These are phyloP conservation scores for Volvariella surrecta DNA, from an alignment of 1,284 basidiomycete species.

Conservation along the genomic window DNA sequence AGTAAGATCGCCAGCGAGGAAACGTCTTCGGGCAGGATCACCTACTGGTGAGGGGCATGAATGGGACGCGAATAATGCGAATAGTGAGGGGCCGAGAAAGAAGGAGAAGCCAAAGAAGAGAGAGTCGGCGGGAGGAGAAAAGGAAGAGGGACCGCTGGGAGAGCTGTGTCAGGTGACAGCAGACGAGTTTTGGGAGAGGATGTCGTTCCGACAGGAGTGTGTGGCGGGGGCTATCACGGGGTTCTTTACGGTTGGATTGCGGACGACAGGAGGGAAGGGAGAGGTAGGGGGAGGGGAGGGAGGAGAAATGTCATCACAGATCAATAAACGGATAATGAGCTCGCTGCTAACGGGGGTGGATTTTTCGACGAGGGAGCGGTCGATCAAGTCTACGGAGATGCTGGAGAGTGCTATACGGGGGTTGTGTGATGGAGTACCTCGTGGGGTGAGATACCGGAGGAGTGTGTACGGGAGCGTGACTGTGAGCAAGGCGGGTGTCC, in stretches of 20 bases:
- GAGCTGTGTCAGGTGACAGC: conserved; percentile 48
- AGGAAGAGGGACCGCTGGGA: conserved; percentile 30
- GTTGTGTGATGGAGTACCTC: conserved; percentile 57
- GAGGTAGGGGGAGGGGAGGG: conserved; percentile 7
- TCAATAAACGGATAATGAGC: conserved; percentile 61
- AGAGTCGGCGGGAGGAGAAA: conserved; percentile 17
- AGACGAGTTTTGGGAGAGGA: conserved; percentile 90
- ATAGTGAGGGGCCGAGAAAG: conserved; percentile 4
- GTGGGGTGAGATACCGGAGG: conserved; percentile 43
- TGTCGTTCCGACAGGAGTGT: conserved; percentile 93
- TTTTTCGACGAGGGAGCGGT: conserved; percentile 61
- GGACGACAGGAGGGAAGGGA: conserved; percentile 16
- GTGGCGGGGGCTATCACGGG: conserved; percentile 78
- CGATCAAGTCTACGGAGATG: conserved; percentile 59
- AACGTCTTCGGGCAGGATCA: conserved; percentile 33
- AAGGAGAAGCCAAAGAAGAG: conserved; percentile 13
- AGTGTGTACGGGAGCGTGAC: conserved; percentile 47
- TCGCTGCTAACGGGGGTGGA: conserved; percentile 69
- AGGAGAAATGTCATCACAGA: conserved; percentile 54
- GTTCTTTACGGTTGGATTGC: conserved; percentile 68
- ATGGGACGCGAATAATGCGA: conserved; percentile 7
- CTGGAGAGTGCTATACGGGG: conserved; percentile 62
- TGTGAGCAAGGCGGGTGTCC: conserved; percentile 37
- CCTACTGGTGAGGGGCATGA: conserved; percentile 13
- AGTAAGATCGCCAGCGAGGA: conserved; percentile 51